These are phyloP conservation scores for Xylaria sp. DNA, from an alignment of 2,329 filamentous ascomycete genomes.

Conservation along the genomic window DNA sequence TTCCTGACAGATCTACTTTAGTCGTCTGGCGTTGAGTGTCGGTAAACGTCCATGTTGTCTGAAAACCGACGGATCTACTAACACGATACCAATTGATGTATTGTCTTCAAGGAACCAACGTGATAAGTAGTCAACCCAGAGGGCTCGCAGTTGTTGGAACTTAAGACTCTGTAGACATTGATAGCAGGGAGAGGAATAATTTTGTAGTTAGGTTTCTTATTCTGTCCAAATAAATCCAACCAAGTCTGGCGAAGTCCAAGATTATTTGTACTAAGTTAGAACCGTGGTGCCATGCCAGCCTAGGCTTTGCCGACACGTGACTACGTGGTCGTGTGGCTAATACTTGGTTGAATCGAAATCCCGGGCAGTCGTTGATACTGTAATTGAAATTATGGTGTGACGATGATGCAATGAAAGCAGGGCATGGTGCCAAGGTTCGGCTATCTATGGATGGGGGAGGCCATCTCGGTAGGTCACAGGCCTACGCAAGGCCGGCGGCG, in stretches of 20 bases:
- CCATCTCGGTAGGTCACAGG: conserved; percentile 25
- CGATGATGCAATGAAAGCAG: conserved; percentile 16
- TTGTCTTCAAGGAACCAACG: background rate
- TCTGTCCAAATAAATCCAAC: background rate
- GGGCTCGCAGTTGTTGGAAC: background rate
- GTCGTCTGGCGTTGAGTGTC: background rate
- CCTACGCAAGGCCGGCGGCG: background rate
- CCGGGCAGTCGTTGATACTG: background rate
- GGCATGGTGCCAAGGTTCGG: conserved; percentile 31
- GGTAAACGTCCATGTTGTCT: background rate
- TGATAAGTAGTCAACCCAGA: background rate
- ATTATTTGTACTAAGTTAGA: background rate
- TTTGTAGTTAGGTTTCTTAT: background rate
- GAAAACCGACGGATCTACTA: background rate
- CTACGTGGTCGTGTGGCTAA: background rate
- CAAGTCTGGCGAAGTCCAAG: background rate
- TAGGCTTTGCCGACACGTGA: conserved; percentile 19
- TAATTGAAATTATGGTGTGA: conserved; percentile 1
- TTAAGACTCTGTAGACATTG: background rate
- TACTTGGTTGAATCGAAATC: background rate
- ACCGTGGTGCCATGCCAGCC: background rate
- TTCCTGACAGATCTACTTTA: background rate
- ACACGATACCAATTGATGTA: background rate
- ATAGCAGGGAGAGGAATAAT: background rate
- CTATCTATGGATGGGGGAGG: conserved; percentile 21